A percentile compares a stretch with the other conserved stretches of the same genome.
Evolutionary conservation across 192 early-diverging fungal species (phyloP).

Genomic region (Coemansia sp.): DNA sequence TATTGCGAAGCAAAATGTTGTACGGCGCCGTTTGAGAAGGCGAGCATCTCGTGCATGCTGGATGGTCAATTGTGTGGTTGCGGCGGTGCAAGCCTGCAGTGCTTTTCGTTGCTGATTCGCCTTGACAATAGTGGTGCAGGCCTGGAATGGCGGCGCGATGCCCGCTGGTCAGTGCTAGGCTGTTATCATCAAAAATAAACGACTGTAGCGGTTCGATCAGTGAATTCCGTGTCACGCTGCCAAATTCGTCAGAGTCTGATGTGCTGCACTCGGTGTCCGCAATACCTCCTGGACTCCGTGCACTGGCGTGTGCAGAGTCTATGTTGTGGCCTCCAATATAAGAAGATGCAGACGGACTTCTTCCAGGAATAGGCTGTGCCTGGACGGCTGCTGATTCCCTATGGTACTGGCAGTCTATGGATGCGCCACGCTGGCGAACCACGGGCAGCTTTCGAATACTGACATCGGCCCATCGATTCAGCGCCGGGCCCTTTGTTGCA

Average conservation of each 20-base stretch:
- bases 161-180: background rate
- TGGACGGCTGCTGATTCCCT: background rate
- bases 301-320: background rate
- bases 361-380: background rate
- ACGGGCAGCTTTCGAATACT: conserved; percentile 13
- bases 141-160: background rate
- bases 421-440: background rate
- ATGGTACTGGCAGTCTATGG: background rate
- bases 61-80: conserved; percentile 21
- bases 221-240: conserved; percentile 19
- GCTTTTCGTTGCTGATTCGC: background rate
- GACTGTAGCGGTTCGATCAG: conserved; percentile 18
- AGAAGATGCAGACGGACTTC: background rate
- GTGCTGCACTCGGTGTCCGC: background rate
- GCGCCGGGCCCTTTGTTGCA: conserved; percentile 76
- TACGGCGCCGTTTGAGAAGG: background rate
- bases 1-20: background rate
- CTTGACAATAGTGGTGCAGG: background rate
- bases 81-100: conserved; percentile 18
- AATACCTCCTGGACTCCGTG: background rate
- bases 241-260: conserved; percentile 5
- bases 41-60: background rate
- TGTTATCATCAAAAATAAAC: conserved; percentile 1
- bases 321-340: too few relatives aligned
- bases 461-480: conserved; percentile 78